Conservation (phyloP, 306 rosid genomes). For the Sechiopsis laciniata region DNA sequence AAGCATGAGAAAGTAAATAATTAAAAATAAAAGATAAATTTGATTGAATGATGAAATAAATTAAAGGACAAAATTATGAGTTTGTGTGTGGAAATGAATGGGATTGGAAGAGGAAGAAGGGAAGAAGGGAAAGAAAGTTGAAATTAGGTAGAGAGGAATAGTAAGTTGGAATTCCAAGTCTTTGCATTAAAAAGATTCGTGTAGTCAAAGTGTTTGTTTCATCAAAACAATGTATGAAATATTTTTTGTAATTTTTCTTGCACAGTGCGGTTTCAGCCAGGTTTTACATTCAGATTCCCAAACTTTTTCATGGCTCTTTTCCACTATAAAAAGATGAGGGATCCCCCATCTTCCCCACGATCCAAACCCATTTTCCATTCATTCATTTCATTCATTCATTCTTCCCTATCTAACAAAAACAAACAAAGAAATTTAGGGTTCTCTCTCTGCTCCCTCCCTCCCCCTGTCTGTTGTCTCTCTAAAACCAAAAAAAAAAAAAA, state of each 20-base stretch:
- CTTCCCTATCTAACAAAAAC: too few relatives aligned
- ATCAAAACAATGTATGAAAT: background rate
- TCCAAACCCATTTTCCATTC: background rate
- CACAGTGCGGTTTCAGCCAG: background rate
- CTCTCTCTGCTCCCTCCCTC: too few relatives aligned
- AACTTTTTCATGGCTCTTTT: background rate
- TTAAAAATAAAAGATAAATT: too few relatives aligned
- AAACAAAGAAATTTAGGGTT: too few relatives aligned
- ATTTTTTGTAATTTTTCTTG: background rate
- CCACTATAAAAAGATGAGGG: conserved; percentile 9
- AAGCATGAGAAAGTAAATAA: too few relatives aligned
- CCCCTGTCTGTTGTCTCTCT: too few relatives aligned
- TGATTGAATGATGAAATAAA: too few relatives aligned
- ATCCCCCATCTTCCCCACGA: background rate
- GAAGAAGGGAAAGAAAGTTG: background rate
- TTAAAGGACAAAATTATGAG: background rate
- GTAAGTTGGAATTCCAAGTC: conserved; percentile 20
- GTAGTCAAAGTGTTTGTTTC: background rate
- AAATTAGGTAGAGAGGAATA: background rate
- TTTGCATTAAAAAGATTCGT: conserved; percentile 7
- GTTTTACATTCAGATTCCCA: background rate
- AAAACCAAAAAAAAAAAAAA: too few relatives aligned
- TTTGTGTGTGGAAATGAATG: background rate
- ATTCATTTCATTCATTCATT: too few relatives aligned
- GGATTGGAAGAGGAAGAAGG: conserved; percentile 8